Conservation (phyloP, 2,329 filamentous ascomycete species). For the Cladophialophora bantiana region DNA sequence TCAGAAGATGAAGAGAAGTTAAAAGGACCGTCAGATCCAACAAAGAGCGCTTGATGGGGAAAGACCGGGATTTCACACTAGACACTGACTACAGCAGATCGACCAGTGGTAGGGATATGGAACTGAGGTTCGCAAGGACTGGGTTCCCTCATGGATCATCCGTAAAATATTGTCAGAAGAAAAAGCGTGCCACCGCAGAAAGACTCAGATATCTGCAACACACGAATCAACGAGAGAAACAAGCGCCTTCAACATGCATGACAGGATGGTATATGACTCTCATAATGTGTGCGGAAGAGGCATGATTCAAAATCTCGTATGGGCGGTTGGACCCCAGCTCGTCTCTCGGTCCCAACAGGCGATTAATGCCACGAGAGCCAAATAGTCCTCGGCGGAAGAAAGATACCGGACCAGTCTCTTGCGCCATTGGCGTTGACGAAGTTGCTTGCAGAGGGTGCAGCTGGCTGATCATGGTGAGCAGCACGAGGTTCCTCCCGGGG, state of each 20-base stretch:
- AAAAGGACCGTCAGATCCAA: constrained; percentile 20
- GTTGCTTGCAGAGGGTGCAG: constrained; percentile 14
- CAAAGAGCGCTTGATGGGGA: constrained; percentile 15
- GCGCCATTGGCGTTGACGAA: constrained; percentile 17
- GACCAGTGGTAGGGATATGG: constrained; percentile 13
- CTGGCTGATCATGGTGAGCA: constrained; percentile 20
- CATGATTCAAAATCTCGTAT: constrained; percentile 27
- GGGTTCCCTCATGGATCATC: constrained; percentile 17
- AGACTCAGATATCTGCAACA: constrained; percentile 8
- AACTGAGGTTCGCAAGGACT: constrained; percentile 19
- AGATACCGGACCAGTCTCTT: constrained; percentile 19
- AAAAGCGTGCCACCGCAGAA: constrained; percentile 6
- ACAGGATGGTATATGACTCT: constrained; percentile 23
- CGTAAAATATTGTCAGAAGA: constrained; percentile 15
- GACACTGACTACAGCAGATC: constrained; percentile 7
- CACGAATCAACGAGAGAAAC: constrained; percentile 26
- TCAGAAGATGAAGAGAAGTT: constrained; percentile 13
- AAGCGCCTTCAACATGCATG: constrained; percentile 23
- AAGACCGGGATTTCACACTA: constrained; percentile 8
- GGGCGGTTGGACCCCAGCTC: constrained; percentile 21
- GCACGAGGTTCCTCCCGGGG: constrained; percentile 8
- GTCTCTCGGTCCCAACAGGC: constrained; percentile 6
- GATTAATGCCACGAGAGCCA: constrained; percentile 27
- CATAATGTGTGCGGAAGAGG: constrained; percentile 20
- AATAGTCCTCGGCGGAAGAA: constrained; percentile 20